A percentile compares a stretch with the other conserved stretches of the same genome.
phyloP scores from a whole-genome alignment of 1,139 yeast species.

The Candida freyschussii region DNA sequence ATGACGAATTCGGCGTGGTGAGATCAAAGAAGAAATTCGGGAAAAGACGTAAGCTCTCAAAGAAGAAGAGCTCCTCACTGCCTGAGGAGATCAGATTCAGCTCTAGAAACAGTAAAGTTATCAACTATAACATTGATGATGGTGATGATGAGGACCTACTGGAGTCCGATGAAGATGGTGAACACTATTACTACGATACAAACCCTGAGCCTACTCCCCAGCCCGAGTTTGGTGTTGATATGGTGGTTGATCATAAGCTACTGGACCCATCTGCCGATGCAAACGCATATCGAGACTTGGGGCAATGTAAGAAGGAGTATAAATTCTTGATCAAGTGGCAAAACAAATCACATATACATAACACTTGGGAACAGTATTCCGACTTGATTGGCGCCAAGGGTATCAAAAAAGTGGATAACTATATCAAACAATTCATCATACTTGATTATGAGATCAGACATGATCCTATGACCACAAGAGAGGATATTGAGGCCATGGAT shows the following conservation, averaged over 20 bases:
- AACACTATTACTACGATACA: constrained; percentile 37
- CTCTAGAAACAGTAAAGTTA: constrained; percentile 61
- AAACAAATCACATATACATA: constrained; percentile 84
- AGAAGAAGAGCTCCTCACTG: constrained; percentile 15
- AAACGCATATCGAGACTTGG: constrained; percentile 35
- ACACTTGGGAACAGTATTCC: constrained; percentile 84
- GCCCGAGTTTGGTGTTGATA: constrained; percentile 33
- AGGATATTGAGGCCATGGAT: constrained; percentile 91
- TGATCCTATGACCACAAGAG: constrained; percentile 79
- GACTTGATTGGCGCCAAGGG: constrained; percentile 57
- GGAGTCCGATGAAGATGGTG: constrained; percentile 47
- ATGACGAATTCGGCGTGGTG: constrained; percentile 30
- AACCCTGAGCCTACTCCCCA: constrained; percentile 6
- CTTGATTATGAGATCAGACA: constrained; percentile 69
- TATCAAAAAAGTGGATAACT: constrained; percentile 81
- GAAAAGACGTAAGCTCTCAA: constrained; percentile 18
- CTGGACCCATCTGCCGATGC: constrained; percentile 27
- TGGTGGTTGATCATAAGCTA: constrained; percentile 33
- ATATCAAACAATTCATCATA: constrained; percentile 71
- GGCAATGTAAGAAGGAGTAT: constrained; percentile 56
- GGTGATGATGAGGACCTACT: constrained; percentile 62
- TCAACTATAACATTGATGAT: constrained; percentile 73
- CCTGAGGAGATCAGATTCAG: constrained; percentile 64
- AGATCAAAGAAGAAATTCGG: constrained; percentile 24
- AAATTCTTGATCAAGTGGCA: constrained; percentile 82